Conservation (phyloP, 768 basidiomycete genomes). For the Mycena haematopus region DNA sequence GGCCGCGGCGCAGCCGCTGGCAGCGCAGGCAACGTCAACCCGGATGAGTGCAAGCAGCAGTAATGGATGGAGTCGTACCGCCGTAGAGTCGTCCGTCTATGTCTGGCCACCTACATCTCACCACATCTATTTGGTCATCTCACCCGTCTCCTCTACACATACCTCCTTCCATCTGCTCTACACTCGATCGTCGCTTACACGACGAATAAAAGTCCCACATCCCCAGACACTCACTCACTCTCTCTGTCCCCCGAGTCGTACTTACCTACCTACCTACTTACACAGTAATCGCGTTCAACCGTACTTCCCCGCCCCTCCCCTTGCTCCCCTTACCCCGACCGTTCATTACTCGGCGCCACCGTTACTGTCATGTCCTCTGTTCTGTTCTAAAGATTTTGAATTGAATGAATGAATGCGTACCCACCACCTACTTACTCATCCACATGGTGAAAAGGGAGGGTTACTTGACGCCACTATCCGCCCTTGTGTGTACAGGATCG, state of each 20-base stretch:
- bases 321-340: too few species aligned
- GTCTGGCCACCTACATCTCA: background rate
- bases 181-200: background rate
- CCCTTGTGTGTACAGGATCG: too few species aligned
- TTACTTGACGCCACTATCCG: too few species aligned
- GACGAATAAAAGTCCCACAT: background rate
- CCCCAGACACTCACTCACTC: background rate
- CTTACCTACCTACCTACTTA: background rate
- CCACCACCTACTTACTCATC: background rate
- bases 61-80: slow-evolving; percentile 34
- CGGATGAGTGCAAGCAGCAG: slow-evolving; percentile 95
- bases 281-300: background rate
- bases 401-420: background rate
- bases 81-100: background rate
- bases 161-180: background rate
- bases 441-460: too few species aligned
- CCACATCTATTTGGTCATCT: background rate
- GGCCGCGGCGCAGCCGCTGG: slow-evolving; percentile 52
- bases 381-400: background rate
- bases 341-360: too few species aligned
- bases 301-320: background rate
- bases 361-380: background rate
- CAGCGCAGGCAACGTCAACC: slow-evolving; percentile 58
- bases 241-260: background rate
- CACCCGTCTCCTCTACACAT: background rate